Base-by-base conservation (phyloP, 164 flowering plant genomes). In the Vitis vinifera region DNA sequence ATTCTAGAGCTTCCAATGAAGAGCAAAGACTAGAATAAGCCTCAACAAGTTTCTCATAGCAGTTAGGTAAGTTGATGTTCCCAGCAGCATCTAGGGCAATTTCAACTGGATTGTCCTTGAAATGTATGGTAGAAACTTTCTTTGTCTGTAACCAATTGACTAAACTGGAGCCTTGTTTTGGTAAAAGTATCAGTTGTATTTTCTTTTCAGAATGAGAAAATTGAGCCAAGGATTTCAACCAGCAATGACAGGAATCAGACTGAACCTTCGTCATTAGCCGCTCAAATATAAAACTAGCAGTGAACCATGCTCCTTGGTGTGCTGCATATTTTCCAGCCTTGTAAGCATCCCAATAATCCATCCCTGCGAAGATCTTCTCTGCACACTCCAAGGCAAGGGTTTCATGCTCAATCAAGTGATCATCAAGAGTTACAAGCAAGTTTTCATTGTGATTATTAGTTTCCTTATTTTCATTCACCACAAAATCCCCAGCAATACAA, bases 231-330 rank as follows among this genome's bases (percentile, higher is more conserved):
- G 81, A 80, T 55, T 83, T 85, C 48, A 92, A 79, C 95, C 98
- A 92, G 76, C 48, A 62, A 51, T 23, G 59, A 76, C 69, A 79
- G 58, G 75, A 59, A 72, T 76, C 77, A 71, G 88, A 84, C 51
- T 80, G 78, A 67, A 82, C 91, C 66, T 58, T 79, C 23, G 73
- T 77, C 48, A 44, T 61, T 53, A 90, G 79, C 13, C 84, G 74
- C 62, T 68, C 81, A 77, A 87, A 88, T 71, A 82, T 80, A 69
- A 73, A 83, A 44, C 81, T 64, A 55, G 89, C 84, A 12, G 77
- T 71, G 68, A 78, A 77, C 96, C 94, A 92, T 16, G 81, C 79
- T 58, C 93, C 96, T 55, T 84, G 83, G 75, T 80, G 80, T 49
- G 86, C 87, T 51, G 96, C 94, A 78, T 73, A 68, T 72, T 65